phyloP scores from a whole-genome alignment of 805 yeast species.

The Tetrapisispora arboricola region DNA sequence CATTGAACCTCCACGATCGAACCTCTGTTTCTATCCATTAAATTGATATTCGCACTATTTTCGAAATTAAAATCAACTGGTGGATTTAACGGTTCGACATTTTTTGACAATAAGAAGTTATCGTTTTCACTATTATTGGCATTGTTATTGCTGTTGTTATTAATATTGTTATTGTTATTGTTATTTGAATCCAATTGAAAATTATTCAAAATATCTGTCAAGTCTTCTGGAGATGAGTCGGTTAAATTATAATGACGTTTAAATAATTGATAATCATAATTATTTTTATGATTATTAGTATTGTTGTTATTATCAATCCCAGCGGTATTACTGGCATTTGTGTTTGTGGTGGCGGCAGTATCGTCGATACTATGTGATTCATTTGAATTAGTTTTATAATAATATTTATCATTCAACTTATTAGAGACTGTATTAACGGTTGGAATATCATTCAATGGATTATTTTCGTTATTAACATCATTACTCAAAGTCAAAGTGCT shows the following conservation, averaged over 20 bases:
- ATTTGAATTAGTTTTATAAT: not conserved
- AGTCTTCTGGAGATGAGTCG: constrained; percentile 16
- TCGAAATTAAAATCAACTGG: not conserved
- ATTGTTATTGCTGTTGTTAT: too few species aligned
- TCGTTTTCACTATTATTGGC: too few species aligned
- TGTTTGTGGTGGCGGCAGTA: too few species aligned
- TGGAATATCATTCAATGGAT: not conserved
- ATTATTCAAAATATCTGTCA: constrained; percentile 16
- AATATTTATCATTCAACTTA: not conserved
- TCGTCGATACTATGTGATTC: not conserved
- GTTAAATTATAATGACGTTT: constrained; percentile 23
- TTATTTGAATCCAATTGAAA: constrained; percentile 7
- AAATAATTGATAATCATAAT: constrained; percentile 15
- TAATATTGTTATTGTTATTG: too few species aligned
- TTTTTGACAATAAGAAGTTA: not conserved
- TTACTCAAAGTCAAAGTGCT: not conserved
- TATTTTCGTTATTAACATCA: not conserved
- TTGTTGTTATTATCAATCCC: not conserved
- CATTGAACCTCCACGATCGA: constrained; percentile 27
- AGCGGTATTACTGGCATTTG: too few species aligned
- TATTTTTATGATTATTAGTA: not conserved
- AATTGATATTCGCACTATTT: not conserved
- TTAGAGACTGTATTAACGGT: too few species aligned
- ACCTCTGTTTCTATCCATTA: constrained; percentile 12
- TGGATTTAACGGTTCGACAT: constrained; percentile 3